These are phyloP conservation scores for Botrytis squamosa DNA, from an alignment of 2,329 filamentous ascomycete genomes.

Conservation along the genomic window DNA sequence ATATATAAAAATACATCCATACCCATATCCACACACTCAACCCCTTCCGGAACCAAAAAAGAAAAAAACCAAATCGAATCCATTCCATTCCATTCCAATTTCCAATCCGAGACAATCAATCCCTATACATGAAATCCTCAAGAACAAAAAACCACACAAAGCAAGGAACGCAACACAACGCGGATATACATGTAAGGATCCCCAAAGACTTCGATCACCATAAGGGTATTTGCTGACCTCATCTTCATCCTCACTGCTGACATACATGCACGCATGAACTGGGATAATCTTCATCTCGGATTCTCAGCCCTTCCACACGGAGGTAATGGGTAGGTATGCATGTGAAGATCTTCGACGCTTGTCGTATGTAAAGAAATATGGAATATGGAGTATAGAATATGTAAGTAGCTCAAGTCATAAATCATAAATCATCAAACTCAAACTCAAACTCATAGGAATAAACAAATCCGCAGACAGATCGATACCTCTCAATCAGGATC, in stretches of 20 bases:
- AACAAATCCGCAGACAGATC: not conserved
- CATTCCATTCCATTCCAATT: not conserved
- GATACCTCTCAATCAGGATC: too few species aligned
- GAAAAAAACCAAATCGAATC: too few species aligned
- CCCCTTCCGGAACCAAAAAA: not conserved
- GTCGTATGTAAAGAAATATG: not conserved
- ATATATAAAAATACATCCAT: not conserved
- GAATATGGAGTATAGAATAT: too few species aligned
- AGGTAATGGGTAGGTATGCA: not conserved
- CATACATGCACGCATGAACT: not conserved
- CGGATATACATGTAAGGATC: not conserved
- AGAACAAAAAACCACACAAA: not conserved
- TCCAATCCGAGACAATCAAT: not conserved
- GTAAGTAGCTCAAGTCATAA: too few species aligned
- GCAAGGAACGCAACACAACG: not conserved
- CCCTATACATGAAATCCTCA: not conserved
- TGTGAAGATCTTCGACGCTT: not conserved
- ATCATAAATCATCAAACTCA: too few species aligned
- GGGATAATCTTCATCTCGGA: too few species aligned
- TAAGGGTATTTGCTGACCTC: not conserved
- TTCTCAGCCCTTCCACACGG: not conserved
- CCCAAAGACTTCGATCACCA: too few species aligned
- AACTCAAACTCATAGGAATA: not conserved
- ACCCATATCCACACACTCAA: not conserved
- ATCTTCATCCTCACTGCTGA: not conserved